Evolutionary conservation across 495 filamentous ascomycete species (phyloP), one percentile per base, ranked within the genome.

Genomic region (Penicillium daleae): DNA sequence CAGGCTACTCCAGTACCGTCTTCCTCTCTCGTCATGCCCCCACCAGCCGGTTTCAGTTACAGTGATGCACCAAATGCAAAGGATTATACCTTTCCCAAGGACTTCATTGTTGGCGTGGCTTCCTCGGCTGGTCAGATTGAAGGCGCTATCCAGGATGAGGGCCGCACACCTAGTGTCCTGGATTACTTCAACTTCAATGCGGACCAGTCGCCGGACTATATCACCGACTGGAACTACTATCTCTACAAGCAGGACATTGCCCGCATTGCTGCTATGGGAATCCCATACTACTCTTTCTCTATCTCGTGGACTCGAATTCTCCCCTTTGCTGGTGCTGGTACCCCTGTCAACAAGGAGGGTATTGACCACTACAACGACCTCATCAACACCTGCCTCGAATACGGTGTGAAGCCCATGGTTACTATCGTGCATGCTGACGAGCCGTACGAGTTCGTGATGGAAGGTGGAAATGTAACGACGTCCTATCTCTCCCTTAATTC

Each of bases 121-220:
- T 46, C 42, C 8, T 46, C 42, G 9, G 42, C 42, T 22, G 42
- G 42, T 24, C 42, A 46, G 3, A 46, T 46, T 10, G 42, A 46
- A 15, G 42, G 42, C 24, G 42, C 42, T 46, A 46, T 46, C 21
- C 42, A 46, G 42, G 42, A 46, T 24, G 42, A 46, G 19, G 42
- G 42, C 13, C 42, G 42, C 19, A 46, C 42, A 10, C 42, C 42
- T 24, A 46, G 42, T 46, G 42, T 46, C 24, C 42, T 46, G 42
- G 42, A 46, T 13, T 46, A 46, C 42, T 46, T 46, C 42, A 46
- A 46, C 42, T 24, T 46, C 42, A 46, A 46, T 46, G 42, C 42
- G 8, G 21, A 12, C 19, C 42, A 46, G 42, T 19, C 42, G 1
- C 42, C 42, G 42, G 42, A 46, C 21, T 46, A 46, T 24, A 24